Evolutionary conservation across 441 rosid genomes (phyloP), one percentile per base, ranked within the genome.

Genomic region (Sinapis alba): DNA sequence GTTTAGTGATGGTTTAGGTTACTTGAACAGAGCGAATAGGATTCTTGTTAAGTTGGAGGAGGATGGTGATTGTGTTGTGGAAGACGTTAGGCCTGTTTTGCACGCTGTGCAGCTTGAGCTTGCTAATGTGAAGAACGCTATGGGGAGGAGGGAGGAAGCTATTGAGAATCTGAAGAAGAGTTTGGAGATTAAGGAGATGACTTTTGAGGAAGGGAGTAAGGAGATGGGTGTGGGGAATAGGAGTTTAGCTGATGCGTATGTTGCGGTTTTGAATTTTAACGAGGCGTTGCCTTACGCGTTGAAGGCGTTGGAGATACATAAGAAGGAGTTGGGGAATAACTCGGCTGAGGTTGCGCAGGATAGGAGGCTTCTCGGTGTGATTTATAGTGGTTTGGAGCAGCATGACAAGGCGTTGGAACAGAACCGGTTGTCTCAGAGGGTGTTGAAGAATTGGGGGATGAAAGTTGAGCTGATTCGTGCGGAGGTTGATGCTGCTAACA

Each of bases 111-210:
- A 90, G 57, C 90, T 93, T 23, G 96, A 87, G 84, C 85, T 93
- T 71, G 91, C 95, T 0, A 93, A 90, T 74, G 97, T 89, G 54
- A 93, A 95, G 82, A 89, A 92, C 0, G 97, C 96, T 2, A 86
- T 91, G 89, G 99, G 98, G 15, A 87, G 99, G 77, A 75, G 97
- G 65, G 99, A 95, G 79, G 99, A 93, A 82, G 99, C 97, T 62
- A 75, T 95, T 32, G 88, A 77, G 82, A 86, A 91, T 84, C 81
- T 89, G 70, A 85, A 81, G 76, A 88, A 85, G 85, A 85, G 90
- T 81, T 59, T 96, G 77, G 90, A 90, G 86, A 89, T 96, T 50
- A 96, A 93, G 75, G 90, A 84, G 74, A 62, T 86, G 84, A 82
- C 78, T 66, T 81, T 89, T 76, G 98, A 87, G 58, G 81, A 89